Base-by-base conservation (phyloP, 1,139 yeast genomes). In the Magnusiomyces suaveolens region DNA sequence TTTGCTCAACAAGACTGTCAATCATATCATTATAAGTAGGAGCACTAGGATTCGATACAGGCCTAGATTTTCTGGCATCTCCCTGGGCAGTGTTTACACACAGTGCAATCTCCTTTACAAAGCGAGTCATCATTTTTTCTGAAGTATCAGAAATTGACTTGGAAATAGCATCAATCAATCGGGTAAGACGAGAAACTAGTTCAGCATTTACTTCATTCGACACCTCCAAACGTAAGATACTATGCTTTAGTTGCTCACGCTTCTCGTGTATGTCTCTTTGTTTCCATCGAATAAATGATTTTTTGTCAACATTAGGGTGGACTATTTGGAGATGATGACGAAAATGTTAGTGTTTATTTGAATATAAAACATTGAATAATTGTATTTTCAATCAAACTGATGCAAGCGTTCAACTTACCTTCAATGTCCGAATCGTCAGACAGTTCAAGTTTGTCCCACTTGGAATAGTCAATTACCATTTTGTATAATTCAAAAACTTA, bases 261-360 rank as follows among this genome's bases (percentile, higher is more conserved):
- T 90, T 85, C 67, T 90, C 97, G 68, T 92, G 98, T 60, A 94
- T 92, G 64, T 90, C 96, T 66, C 96, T 84, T 72, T 94, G 99
- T 68, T 89, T 92, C 98, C 97, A 92, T 59, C 83, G 81, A 64
- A 94, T 87, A 64, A 94, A 90, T 1, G 97, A 89, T 52, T 75
- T 76, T 69, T 94, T 94, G 70, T 94, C 99, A 38, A 94, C 98
- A 66, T 94, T 94, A 57, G 98, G 99, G 69, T 94, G 99, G 10
- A 90, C 98, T 62, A 51, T n/a, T 39, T 49, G 26, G 54, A 38
- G 46, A 32, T 52, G n/a, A 12, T 33, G 21, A 36, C 10, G 23
- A 32, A 23, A 41, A 49, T 24, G 20, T 20, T 33, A 8, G 36
- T 29, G 12, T 29, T 29, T 6, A 29, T 6, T 29, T 8, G 36